Percentiles rank a stretch among this genome's conserved stretches.
Conservation (phyloP, 169 alveolate genomes). For the Cryptosporidium sp. region DNA sequence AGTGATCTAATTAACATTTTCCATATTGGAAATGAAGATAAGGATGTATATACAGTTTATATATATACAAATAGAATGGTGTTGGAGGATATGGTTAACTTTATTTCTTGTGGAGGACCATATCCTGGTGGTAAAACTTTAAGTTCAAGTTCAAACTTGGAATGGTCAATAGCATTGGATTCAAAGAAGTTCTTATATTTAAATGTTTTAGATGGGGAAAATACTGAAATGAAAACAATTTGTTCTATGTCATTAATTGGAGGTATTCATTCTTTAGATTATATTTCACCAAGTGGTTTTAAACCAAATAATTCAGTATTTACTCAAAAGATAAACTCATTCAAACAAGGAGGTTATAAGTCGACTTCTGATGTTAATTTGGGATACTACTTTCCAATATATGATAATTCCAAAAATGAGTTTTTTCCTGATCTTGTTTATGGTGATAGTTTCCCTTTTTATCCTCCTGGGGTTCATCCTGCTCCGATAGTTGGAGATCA, state of each 20-base stretch:
- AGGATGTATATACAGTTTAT: neutral
- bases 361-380: neutral
- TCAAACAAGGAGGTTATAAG: slow-evolving; percentile 5
- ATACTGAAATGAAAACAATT: neutral
- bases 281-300: slow-evolving; percentile 14
- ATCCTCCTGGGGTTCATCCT: slow-evolving; percentile 32
- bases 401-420: neutral
- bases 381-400: slow-evolving; percentile 4
- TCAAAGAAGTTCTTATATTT: slow-evolving; percentile 2
- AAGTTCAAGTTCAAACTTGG: neutral
- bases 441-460: slow-evolving; percentile 17
- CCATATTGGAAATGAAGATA: neutral
- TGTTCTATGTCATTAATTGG: slow-evolving; percentile 7
- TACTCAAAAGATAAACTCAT: neutral
- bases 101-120: slow-evolving; percentile 18
- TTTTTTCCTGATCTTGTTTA: slow-evolving; percentile 5
- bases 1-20: slow-evolving; percentile 4
- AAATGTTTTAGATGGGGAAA: neutral
- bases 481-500: slow-evolving; percentile 7
- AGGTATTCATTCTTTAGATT: neutral
- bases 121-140: neutral
- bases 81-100: neutral
- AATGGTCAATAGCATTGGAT: slow-evolving; percentile 26
- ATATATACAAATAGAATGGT: slow-evolving; percentile 12
- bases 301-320: neutral